A percentile compares a stretch with the other conserved stretches of the same genome.
Evolutionary conservation across 2,329 filamentous ascomycete genomes (phyloP).

Genomic region (Uncinocarpus reesii): DNA sequence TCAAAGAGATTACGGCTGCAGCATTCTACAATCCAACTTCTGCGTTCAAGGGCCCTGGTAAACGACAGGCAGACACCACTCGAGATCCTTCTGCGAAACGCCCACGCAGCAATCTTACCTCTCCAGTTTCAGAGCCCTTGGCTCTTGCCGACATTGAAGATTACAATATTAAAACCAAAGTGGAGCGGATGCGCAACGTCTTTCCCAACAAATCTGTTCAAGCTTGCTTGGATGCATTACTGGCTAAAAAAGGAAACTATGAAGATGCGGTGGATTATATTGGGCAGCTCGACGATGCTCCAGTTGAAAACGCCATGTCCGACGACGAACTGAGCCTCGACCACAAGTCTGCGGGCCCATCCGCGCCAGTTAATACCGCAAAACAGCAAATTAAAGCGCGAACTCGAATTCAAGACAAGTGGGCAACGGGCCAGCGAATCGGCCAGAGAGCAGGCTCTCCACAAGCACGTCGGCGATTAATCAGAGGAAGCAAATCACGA

Average conservation of each 20-base stretch:
- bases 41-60: slow-evolving; percentile 18
- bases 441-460: slow-evolving; percentile 20
- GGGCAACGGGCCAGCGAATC: slow-evolving; percentile 39
- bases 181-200: slow-evolving; percentile 43
- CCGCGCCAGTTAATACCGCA: slow-evolving; percentile 24
- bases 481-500: slow-evolving; percentile 30
- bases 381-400: slow-evolving; percentile 48
- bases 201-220: slow-evolving; percentile 40
- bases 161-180: slow-evolving; percentile 40
- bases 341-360: slow-evolving; percentile 10
- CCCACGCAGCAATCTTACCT: slow-evolving; percentile 22
- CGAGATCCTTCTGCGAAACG: slow-evolving; percentile 22
- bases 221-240: slow-evolving; percentile 42
- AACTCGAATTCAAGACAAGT: slow-evolving; percentile 50
- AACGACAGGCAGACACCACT: slow-evolving; percentile 34
- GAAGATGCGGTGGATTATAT: slow-evolving; percentile 46
- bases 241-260: slow-evolving; percentile 42
- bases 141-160: slow-evolving; percentile 45
- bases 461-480: slow-evolving; percentile 28
- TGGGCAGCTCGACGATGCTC: slow-evolving; percentile 30
- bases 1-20: slow-evolving; percentile 37
- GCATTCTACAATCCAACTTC: slow-evolving; percentile 35
- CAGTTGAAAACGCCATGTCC: slow-evolving; percentile 27
- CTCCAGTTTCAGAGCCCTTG: slow-evolving; percentile 27
- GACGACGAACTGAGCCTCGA: slow-evolving; percentile 33